Evolutionary conservation across 2,329 filamentous ascomycete genomes (phyloP).

Genomic region (Stagonosporopsis rhizophila): DNA sequence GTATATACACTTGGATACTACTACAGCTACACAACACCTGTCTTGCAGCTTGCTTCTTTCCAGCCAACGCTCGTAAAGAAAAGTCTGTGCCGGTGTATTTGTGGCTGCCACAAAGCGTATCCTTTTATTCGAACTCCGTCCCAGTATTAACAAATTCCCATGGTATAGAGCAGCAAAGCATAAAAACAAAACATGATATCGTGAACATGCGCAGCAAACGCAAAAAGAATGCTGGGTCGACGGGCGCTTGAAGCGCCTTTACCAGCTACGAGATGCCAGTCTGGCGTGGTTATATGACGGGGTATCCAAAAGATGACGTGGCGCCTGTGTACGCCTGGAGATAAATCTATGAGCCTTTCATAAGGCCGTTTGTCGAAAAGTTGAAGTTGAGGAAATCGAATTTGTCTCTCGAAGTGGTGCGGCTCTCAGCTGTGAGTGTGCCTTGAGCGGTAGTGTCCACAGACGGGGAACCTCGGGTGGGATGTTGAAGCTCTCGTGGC

Average conservation of each 20-base stretch:
- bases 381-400: slow-evolving; percentile 50
- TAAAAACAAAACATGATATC: slow-evolving; percentile 42
- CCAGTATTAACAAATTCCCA: slow-evolving; percentile 18
- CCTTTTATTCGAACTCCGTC: slow-evolving; percentile 18
- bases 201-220: slow-evolving; percentile 36
- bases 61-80: background rate
- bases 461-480: slow-evolving; percentile 34
- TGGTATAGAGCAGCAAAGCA: slow-evolving; percentile 48
- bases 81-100: background rate
- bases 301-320: slow-evolving; percentile 24
- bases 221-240: slow-evolving; percentile 7
- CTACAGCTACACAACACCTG: background rate
- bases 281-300: slow-evolving; percentile 2
- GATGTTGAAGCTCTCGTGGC: slow-evolving; percentile 65
- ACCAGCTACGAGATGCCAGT: slow-evolving; percentile 16
- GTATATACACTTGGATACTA: background rate
- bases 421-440: slow-evolving; percentile 38
- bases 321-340: slow-evolving; percentile 30
- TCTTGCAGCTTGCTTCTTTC: background rate
- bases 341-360: slow-evolving; percentile 41
- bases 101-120: slow-evolving; percentile 7
- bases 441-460: slow-evolving; percentile 37
- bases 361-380: slow-evolving; percentile 41
- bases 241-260: slow-evolving; percentile 23
- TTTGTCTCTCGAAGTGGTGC: slow-evolving; percentile 43